A percentile compares a stretch with the other conserved stretches of the same genome.
These are phyloP conservation scores for Nakazawaea populi DNA, from an alignment of 805 yeast species.

Conservation along the genomic window DNA sequence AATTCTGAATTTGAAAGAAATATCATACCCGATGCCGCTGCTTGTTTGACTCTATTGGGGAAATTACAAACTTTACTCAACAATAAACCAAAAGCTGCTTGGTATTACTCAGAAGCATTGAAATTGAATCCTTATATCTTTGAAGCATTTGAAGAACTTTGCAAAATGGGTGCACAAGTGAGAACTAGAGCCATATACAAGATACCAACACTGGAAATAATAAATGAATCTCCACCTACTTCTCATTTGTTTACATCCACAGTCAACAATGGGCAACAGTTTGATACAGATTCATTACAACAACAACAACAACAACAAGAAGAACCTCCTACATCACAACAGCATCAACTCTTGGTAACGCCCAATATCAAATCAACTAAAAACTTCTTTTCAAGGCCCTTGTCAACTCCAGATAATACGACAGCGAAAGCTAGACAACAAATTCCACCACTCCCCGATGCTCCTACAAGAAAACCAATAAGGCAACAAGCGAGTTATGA, in stretches of 20 bases:
- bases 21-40: conserved; percentile 60
- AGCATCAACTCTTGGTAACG: conserved; percentile 10
- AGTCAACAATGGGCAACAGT: conserved; percentile 10
- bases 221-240: no score
- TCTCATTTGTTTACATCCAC: conserved; percentile 4
- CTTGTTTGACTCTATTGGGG: conserved; percentile 64
- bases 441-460: conserved; percentile 23
- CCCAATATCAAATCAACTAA: conserved; percentile 20
- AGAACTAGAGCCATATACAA: conserved; percentile 52
- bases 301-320: conserved; percentile 5
- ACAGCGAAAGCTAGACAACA: conserved; percentile 34
- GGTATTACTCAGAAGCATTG: conserved; percentile 64
- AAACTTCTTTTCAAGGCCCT: conserved; percentile 9
- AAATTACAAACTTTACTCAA: conserved; percentile 55
- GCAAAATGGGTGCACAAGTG: conserved; percentile 65
- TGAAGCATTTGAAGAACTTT: conserved; percentile 78
- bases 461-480: conserved; percentile 31
- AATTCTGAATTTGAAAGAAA: conserved; percentile 32
- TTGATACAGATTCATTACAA: conserved; percentile 14
- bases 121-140: conserved; percentile 75
- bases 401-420: conserved; percentile 10
- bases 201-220: conserved; percentile 9
- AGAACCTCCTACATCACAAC: conserved; percentile 9
- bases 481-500: conserved; percentile 14
- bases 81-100: conserved; percentile 57